Evolutionary conservation across 2,329 filamentous ascomycete species (phyloP), one percentile per base, ranked within the genome.

Genomic region (Fusarium anguioides): DNA sequence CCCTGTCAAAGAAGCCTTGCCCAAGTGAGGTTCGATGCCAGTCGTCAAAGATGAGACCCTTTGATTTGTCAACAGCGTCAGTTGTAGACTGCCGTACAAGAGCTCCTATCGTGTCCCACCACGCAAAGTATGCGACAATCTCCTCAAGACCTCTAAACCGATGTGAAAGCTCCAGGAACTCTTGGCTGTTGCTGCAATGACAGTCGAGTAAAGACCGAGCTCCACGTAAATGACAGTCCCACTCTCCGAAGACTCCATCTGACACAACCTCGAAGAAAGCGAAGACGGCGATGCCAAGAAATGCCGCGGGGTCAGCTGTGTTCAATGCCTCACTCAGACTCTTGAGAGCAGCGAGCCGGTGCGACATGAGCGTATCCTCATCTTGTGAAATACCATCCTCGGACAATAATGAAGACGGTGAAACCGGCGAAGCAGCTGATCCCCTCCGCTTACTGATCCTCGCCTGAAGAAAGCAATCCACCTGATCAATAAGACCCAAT

Each of bases 261-360:
- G 76, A 81, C 0, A 81, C 78, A 0, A 82, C 80, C 14, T 82
- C 80, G 24, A 82, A 79, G 31, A 82, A 77, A 1, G 80, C 80
- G 60, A 82, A 81, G 0, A 78, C 79, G 0, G 80, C 80, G 18
- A 82, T 82, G 3, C 79, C 80, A 6, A 82, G 74, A 10, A 82
- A 74, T 0, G 80, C 80, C 46, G 81, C 75, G 0, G 80, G 80
- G 31, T 82, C 76, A 3, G 78, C 79, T 0, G 75, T 78, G 29
- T 76, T 75, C 4, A 82, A 72, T 8, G 78, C 77, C 37, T 77
- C 73, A 56, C 77, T 81, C 12, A 82, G 73, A 17, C 76, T 75
- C 36, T 75, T 72, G 6, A 82, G 66, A 0, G 78, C 78, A 0
- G 75, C 73, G 0, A 81, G 73, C 3, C 72, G 73, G 41, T 71